Evolutionary conservation across 2,329 filamentous ascomycete species (phyloP), one percentile per base, ranked within the genome.

Genomic region (Pyrenochaeta sp.): DNA sequence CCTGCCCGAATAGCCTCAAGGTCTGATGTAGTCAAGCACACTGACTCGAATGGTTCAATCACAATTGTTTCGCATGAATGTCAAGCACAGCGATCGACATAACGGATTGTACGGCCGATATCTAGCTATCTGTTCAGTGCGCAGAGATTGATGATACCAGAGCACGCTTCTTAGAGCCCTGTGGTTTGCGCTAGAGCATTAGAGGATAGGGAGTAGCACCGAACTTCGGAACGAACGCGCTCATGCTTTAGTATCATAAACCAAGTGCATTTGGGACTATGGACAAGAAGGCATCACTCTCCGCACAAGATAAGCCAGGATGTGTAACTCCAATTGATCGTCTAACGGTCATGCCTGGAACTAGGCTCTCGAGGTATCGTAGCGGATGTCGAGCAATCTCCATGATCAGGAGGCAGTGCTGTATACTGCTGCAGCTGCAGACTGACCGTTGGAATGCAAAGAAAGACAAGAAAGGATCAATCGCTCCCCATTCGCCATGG

Each of bases 401-500:
- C 49, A 55, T 53, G 53, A 33, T 52, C 47, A 53, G 50, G 51
- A 53, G 56, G 50, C 52, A 51, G 52, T 43, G 23, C 56, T 58
- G 63, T 50, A 55, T 60, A 52, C 60, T 45, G 45, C 44, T 58
- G 58, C 58, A 64, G 45, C 44, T 58, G 58, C 58, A 64, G 65
- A 62, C 63, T 63, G 60, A 57, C 60, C 58, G 50, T 64, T 60
- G 54, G 54, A 63, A 71, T 72, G 68, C 70, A 72, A 69, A 68
- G 59, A 74, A 74, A 71, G 63, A 71, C 67, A 70, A 69, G 64
- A 72, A 73, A 62, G 40, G 61, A 64, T 55, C 63, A 62, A 65
- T 66, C 63, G 72, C 71, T 70, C 69, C 67, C 61, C 68, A 52
- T 73, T 71, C 70, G 72, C 71, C 72, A 51, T 66, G 58, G 64